Percentiles rank a stretch among this genome's conserved stretches.
phyloP scores from a whole-genome alignment of 257 asterid genomes.

The Perilla frutescens region DNA sequence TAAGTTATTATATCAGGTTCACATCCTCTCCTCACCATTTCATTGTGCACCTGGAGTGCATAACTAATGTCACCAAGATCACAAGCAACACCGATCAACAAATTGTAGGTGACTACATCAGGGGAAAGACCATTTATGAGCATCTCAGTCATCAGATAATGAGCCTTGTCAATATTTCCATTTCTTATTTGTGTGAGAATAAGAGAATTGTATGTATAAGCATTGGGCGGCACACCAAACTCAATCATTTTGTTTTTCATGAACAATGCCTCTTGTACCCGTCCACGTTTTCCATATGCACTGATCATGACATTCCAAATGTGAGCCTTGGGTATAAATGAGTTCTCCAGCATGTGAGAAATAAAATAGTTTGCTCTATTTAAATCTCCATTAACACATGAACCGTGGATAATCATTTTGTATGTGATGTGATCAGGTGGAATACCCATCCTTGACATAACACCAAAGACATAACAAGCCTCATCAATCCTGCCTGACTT shows the following conservation, averaged over 20 bases:
- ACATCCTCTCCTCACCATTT: constrained; percentile 65
- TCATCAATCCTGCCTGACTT: constrained; percentile 62
- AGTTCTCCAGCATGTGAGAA: constrained; percentile 56
- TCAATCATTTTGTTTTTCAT: constrained; percentile 66
- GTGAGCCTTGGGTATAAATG: constrained; percentile 59
- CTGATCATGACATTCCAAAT: constrained; percentile 78
- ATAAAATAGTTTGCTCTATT: constrained; percentile 59
- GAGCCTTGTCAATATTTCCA: constrained; percentile 57
- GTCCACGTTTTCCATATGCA: constrained; percentile 70
- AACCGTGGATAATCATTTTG: constrained; percentile 74
- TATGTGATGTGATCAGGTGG: constrained; percentile 69
- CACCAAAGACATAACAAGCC: constrained; percentile 69
- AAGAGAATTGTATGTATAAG: constrained; percentile 79
- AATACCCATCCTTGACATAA: constrained; percentile 81
- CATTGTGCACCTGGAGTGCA: constrained; percentile 57
- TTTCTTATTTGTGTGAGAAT: constrained; percentile 54
- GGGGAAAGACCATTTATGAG: constrained; percentile 56
- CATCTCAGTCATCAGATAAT: constrained; percentile 70
- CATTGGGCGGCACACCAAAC: constrained; percentile 68
- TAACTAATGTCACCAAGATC: constrained; percentile 52
- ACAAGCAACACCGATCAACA: constrained; percentile 77
- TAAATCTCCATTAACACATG: constrained; percentile 60
- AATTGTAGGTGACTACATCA: constrained; percentile 75
- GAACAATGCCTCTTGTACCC: constrained; percentile 50
- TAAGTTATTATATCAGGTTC: constrained; percentile 78